A percentile compares a stretch with the other conserved stretches of the same genome.
phyloP scores from a whole-genome alignment of 352 stramenopile species.

The Phytophthora pluvialis region DNA sequence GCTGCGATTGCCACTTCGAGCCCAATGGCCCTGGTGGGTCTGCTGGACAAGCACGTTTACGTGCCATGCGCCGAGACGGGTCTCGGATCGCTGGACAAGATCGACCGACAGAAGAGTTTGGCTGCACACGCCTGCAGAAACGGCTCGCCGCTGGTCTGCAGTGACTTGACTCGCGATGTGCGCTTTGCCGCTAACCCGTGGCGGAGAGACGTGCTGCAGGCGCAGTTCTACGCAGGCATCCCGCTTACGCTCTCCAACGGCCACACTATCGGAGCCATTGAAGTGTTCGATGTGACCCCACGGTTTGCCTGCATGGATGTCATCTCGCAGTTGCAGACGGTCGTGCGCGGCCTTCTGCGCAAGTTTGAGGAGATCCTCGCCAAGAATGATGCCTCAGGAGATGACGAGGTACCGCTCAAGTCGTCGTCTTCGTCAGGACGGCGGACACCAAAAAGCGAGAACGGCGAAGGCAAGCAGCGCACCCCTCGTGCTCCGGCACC shows the following conservation, averaged over 20 bases:
- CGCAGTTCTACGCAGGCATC: constrained; percentile 85
- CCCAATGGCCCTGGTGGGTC: constrained; percentile 64
- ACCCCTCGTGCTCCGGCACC: constrained; percentile 36
- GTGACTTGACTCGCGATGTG: constrained; percentile 72
- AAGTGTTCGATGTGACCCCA: constrained; percentile 71
- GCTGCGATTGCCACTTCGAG: constrained; percentile 79
- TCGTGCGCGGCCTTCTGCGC: constrained; percentile 75
- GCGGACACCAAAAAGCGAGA: constrained; percentile 29
- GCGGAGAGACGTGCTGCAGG: constrained; percentile 58
- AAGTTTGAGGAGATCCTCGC: constrained; percentile 83
- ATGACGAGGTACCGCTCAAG: constrained; percentile 58
- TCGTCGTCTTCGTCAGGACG: constrained; percentile 65
- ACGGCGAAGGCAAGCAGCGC: constrained; percentile 33
- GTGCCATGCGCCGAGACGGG: constrained; percentile 64
- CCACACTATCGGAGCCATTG: constrained; percentile 78
- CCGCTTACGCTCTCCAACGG: constrained; percentile 83
- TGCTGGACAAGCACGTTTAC: constrained; percentile 80
- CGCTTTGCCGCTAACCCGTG: constrained; percentile 80
- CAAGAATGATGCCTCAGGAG: constrained; percentile 54
- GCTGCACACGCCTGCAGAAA: constrained; percentile 78
- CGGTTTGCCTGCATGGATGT: constrained; percentile 79
- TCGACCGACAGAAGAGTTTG: constrained; percentile 69
- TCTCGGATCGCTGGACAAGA: constrained; percentile 38
- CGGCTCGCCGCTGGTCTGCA: constrained; percentile 76
- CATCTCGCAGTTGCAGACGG: constrained; percentile 74